Evolutionary conservation across 805 yeast genomes (phyloP), one percentile per base, ranked within the genome.

Genomic region (Wickerhamomyces canadensis): DNA sequence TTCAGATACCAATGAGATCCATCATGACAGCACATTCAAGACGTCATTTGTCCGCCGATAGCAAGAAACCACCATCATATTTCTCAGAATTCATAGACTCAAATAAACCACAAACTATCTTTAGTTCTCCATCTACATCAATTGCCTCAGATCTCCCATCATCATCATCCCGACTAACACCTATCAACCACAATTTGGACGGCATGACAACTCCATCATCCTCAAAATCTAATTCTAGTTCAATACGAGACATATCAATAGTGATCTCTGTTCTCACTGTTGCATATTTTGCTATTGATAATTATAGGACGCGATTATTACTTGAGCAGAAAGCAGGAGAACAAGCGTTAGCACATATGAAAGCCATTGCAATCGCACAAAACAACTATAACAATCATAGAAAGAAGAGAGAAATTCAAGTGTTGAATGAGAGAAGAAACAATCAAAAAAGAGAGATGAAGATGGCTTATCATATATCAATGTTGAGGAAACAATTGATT

Each of bases 381-480:
- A 64, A 68, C 30, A 73, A 72, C 46, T 70, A 68, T 52, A 65
- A 70, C 33, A 67, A 65, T 21, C 72, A 70, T 31, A 63, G 73
- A 40, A 73, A 72, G 58, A 71, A 72, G 51, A 62, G 72, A 35
- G 80, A 76, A 35, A 45, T 71, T 11, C 74, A 72, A 44, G 59
- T 71, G n/a, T 48, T 75, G 21, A 69, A 73, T 43, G 80, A 76
- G 43, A 59, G 82, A 14, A 65, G 66, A 37, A 68, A 64, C 11
- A 62, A 61, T n/a, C 64, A 57, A 49, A 69, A 56, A 57, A 64
- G 66, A 42, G 80, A 64, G 52, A 70, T 65, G 63, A 78, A 75
- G 57, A 74, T 80, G 82, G 68, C 73, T 5, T 60, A 80, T 52
- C 91, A 82, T 51, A 68, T 82, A 28, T 86, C 84, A 2, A 55